Conservation (phyloP, 345 rosid species). For the Aquilaria malaccensis region DNA sequence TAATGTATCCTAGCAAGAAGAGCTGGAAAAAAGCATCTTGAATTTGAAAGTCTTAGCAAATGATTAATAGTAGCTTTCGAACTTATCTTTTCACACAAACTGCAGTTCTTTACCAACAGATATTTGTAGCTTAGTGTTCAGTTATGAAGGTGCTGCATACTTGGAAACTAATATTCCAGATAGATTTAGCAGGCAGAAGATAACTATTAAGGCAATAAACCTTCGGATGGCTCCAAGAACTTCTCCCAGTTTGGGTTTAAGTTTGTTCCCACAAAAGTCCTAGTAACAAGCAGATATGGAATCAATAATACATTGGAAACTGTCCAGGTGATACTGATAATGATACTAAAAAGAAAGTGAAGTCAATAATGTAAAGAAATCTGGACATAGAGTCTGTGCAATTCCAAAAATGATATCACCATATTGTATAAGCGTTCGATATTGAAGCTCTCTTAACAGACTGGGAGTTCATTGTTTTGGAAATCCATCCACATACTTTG, state of each 20-base stretch:
- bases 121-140: background rate
- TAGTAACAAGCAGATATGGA: conserved; percentile 27
- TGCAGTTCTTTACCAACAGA: background rate
- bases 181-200: background rate
- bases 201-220: conserved; percentile 22
- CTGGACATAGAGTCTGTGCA: no score
- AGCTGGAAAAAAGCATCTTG: no score
- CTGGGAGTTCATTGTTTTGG: no score
- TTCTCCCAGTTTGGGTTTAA: conserved; percentile 77
- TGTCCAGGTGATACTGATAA: conserved; percentile 2
- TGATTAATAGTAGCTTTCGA: background rate
- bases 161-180: background rate
- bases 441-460: no score
- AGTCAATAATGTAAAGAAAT: no score
- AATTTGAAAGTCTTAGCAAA: background rate
- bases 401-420: background rate
- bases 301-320: conserved; percentile 9
- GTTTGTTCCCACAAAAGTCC: conserved; percentile 88
- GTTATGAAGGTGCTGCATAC: background rate
- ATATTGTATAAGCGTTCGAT: no score
- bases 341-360: conserved; percentile 1
- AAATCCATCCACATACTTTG: no score
- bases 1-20: no score
- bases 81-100: background rate
- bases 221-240: conserved; percentile 68